Evolutionary conservation across 2,329 filamentous ascomycete species (phyloP), one percentile per base, ranked within the genome.

Genomic region (Lasiodiplodia gonubiensis): DNA sequence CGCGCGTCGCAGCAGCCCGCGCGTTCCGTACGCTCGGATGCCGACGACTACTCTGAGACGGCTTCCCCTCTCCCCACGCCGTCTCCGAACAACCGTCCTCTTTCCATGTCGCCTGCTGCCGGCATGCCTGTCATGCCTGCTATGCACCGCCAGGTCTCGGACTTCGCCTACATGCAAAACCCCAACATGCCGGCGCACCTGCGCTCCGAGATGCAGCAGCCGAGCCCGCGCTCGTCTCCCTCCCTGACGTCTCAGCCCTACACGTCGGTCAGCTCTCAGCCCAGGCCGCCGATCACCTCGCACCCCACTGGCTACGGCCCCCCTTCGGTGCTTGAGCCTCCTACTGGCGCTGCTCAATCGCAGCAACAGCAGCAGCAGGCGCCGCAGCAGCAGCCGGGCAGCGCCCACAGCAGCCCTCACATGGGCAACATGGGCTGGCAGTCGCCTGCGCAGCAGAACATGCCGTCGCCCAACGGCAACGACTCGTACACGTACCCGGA

Each of bases 241-340:
- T 85, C 87, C 16, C 81, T 87, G 66, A 87, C 87, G 2, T 89
- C 90, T 11, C 90, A 91, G 16, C 87, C 86, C 14, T 87, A 70
- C 85, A 86, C 71, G 88, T 88, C 80, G 85, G 83, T 71, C 76
- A 78, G 81, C 64, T 81, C 82, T 65, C 76, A 75, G 69, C 74
- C 76, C 68, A 85, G 86, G 64, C 85, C 86, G 10, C 82, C 86
- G 11, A 83, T 94, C 72, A 97, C 94, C 0, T 97, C 94, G 48
- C 94, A 97, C 78, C 94, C 94, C 0, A 89, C 84, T 14, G 86
- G 86, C 69, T 97, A 94, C 78, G 91, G 90, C n/a, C 92, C 92
- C 27, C 92, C 92, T 1, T 89, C 91, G 59, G 93, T 92, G 18
- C 84, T 97, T 63, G 94, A 97, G 81, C 89, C 89, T 25, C 93